Evolutionary conservation across 495 filamentous ascomycete species (phyloP), one percentile per base, ranked within the genome.

Genomic region (Podospora didyma): DNA sequence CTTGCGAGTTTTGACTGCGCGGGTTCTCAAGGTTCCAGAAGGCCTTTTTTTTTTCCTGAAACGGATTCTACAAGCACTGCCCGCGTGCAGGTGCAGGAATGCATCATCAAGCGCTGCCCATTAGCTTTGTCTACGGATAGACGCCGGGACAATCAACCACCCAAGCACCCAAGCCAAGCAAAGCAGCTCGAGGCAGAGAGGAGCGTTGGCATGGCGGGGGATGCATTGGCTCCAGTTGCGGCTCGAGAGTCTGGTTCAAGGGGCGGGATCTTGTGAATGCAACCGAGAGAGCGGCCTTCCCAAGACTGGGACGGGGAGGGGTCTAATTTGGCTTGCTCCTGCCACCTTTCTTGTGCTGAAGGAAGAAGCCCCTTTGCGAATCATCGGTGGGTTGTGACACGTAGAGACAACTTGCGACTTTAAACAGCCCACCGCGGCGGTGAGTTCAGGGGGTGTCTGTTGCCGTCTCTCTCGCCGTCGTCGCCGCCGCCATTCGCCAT

Each of bases 11-110:
- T 48, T 49, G 48, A 26, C 26, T 19, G 23, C 35, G 39, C 26
- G 26, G 57, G 52, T 44, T 57, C 37, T 53, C 46, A 54, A 53
- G 35, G 60, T 56, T 63, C 60, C 48, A 61, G 60, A 58, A 60
- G 46, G 51, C 39, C 5, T 49, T 42, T 54, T 51, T 60, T 65
- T 59, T 49, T 42, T 54, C 49, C 62, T 65, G 62, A 63, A 65
- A 65, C 65, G 49, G 46, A 49, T 31, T 51, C 31, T 47, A 52
- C 51, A 52, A 58, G 52, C 31, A 52, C 19, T 41, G 45, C 16
- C 44, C 22, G 57, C 16, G 54, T 42, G 51, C 21, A 24, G 35
- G 46, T n/a, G n/a, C 34, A 49, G 56, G 54, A 44, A 54, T 55
- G 51, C 46, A 45, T 52, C 51, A 49, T 58, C 46, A 54, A 22